Evolutionary conservation across 257 asterid species (phyloP), one percentile per base, ranked within the genome.

Genomic region (Solanum chilense): DNA sequence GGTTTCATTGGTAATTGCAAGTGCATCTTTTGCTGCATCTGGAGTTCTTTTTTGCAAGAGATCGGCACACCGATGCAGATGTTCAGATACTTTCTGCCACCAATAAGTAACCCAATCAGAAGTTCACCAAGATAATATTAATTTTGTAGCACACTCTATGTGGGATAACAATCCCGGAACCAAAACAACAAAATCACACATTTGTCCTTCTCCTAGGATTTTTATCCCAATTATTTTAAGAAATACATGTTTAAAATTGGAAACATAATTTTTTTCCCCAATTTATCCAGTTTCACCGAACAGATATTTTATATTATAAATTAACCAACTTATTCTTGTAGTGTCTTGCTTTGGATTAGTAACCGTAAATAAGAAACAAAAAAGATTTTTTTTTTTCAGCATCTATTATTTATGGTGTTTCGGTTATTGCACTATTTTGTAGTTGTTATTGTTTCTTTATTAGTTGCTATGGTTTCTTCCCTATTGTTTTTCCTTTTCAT

Each of bases 81-180:
- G 88, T 85, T 93, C 93, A 27, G 95, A 93, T 84, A 93, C 97
- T 91, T 91, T 93, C 99, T 97, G 94, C 87, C 70, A 88, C 86
- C 62, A 41, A 89, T 62, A 66, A 88, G 88, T 88, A 82, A 29
- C 39, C 85, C 42, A 29, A 66, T 45, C 45, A 89, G 88, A 73
- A 18, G n/a, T 56, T 85, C 68, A 76, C 45, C 27, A 71, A 71
- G 45, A 35, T 5, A 9, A 71, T 71, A 70, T 33, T 35, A 70
- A 33, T 70, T 70, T 70, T 70, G n/a, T 70, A 70, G 44, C 44
- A n/a, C 29, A 70, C 44, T 16, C 77, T 33, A 70, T 33, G 42
- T 16, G 44, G 44, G 76, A 69, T 69, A 69, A 69, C 77, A 31
- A 70, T 31, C 42, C n/a, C 0, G 7, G 77, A 29, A 70, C 25